phyloP scores from a whole-genome alignment of 1,284 basidiomycete species.

The Ustilago esculenta region DNA sequence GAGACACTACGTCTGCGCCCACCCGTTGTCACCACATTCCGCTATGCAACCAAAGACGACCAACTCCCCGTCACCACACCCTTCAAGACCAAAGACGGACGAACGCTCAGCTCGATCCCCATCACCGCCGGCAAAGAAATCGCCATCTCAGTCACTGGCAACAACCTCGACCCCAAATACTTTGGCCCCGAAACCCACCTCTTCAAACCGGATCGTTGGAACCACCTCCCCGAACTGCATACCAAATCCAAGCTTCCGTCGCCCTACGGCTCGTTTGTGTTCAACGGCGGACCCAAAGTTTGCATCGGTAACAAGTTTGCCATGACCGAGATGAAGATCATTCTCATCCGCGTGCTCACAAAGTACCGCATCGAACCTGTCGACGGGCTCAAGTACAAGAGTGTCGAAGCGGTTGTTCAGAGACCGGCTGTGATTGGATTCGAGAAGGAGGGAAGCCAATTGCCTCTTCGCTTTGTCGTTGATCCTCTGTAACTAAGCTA shows the following conservation, averaged over 20 bases:
- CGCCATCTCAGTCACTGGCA: constrained; percentile 43
- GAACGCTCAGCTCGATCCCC: constrained; percentile 52
- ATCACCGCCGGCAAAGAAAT: constrained; percentile 39
- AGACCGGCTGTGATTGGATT: constrained; percentile 41
- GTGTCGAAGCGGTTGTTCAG: constrained; percentile 46
- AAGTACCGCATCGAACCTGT: constrained; percentile 40
- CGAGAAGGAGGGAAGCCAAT: constrained; percentile 46
- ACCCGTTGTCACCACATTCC: constrained; percentile 54
- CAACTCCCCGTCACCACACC: constrained; percentile 57
- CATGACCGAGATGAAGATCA: constrained; percentile 52
- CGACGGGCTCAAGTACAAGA: constrained; percentile 44
- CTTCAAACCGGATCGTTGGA: constrained; percentile 62
- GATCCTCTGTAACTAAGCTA: too few species aligned
- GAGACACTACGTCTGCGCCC: constrained; percentile 56
- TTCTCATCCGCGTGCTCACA: constrained; percentile 32
- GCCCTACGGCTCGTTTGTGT: constrained; percentile 52
- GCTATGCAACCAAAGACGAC: constrained; percentile 51
- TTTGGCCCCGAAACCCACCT: constrained; percentile 56
- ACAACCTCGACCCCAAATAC: constrained; percentile 39
- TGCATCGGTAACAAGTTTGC: constrained; percentile 62
- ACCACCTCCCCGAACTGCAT: constrained; percentile 32
- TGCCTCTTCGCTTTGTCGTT: constrained; percentile 31
- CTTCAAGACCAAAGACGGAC: constrained; percentile 47
- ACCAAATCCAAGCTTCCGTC: constrained; percentile 36
- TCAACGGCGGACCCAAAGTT: constrained; percentile 55